Base-by-base conservation (phyloP, 2,329 filamentous ascomycete genomes). In the Epichloe festucae region DNA sequence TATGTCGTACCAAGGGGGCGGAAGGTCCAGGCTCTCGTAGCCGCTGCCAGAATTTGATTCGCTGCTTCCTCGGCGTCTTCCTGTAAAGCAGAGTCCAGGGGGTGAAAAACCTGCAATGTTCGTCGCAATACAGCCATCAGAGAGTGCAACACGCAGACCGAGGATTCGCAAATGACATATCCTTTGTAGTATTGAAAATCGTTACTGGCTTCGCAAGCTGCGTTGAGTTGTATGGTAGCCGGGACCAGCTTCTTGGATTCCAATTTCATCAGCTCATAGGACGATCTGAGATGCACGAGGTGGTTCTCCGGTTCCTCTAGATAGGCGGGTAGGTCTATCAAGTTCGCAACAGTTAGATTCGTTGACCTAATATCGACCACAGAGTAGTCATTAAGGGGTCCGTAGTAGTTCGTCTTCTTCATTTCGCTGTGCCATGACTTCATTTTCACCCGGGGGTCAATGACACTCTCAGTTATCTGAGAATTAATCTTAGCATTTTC, bases 81-180 rank as follows among this genome's bases (percentile, higher is more conserved):
- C 2, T 43, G 14, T 2, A 53, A 36, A 35, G 15, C 23, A 5
- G 40, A 10, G 12, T 53, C 51, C 17, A 35, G 15, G 15, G 23
- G 51, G 8, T 53, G 31, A 19, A 53, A 53, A 14, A 53, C 17
- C 38, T 50, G 47, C 34, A 53, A 39, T 3, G 51, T 53, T 15
- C 47, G 43, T 35, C 51, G 48, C 36, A 53, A 27, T 3, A 53
- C 31, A 40, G 51, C 51, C 48, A 53, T 53, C 5, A 53, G n/a
- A 8, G 42, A 46, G 19, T 53, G 43, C 39, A 53, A 27, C 17
- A 53, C 51, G 19, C 51, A 42, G 23, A 53, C 35, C 17, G 51
- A 23, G 15, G 51, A 53, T 40, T 53, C 51, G 51, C 51, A 53
- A 39, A 53, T 53, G 27, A 49, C 48, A 15, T 53, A 53, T 17